phyloP scores from a whole-genome alignment of 179 eudicot genomes.

The Vitellaria paradoxa region DNA sequence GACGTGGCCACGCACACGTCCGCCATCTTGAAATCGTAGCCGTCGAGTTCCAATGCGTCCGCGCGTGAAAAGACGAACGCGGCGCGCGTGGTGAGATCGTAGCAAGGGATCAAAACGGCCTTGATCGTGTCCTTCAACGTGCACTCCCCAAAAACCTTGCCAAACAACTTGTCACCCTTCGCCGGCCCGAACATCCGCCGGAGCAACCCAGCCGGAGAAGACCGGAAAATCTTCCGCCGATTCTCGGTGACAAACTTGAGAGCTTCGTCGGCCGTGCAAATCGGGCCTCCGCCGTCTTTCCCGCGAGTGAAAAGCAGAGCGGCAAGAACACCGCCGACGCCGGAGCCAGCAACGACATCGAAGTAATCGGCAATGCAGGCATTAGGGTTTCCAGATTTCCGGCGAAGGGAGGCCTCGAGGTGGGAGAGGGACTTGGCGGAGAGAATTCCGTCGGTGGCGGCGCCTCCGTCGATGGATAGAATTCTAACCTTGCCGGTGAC shows the following conservation, averaged over 20 bases:
- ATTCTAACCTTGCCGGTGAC: slow-evolving; percentile 34
- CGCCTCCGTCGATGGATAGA: slow-evolving; percentile 38
- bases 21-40: slow-evolving; percentile 39
- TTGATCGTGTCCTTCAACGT: slow-evolving; percentile 43
- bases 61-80: slow-evolving; percentile 47
- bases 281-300: slow-evolving; percentile 18
- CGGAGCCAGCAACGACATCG: slow-evolving; percentile 46
- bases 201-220: slow-evolving; percentile 8
- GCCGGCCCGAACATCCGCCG: slow-evolving; percentile 14
- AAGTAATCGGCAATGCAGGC: slow-evolving; percentile 42
- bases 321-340: slow-evolving; percentile 40
- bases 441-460: slow-evolving; percentile 33
- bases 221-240: slow-evolving; percentile 2
- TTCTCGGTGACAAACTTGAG: slow-evolving; percentile 24
- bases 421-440: slow-evolving; percentile 34
- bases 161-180: slow-evolving; percentile 14
- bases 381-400: slow-evolving; percentile 30
- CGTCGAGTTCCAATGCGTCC: slow-evolving; percentile 46
- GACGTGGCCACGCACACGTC: slow-evolving; percentile 43
- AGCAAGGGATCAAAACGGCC: slow-evolving; percentile 44
- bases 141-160: slow-evolving; percentile 30
- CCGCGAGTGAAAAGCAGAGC: slow-evolving; percentile 34
- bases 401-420: slow-evolving; percentile 30
- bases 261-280: slow-evolving; percentile 34
- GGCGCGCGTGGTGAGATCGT: slow-evolving; percentile 31